Percentiles rank a stretch among this genome's conserved stretches.
phyloP scores from a whole-genome alignment of 2,329 filamentous ascomycete species.

The Diaporthe amygdali region DNA sequence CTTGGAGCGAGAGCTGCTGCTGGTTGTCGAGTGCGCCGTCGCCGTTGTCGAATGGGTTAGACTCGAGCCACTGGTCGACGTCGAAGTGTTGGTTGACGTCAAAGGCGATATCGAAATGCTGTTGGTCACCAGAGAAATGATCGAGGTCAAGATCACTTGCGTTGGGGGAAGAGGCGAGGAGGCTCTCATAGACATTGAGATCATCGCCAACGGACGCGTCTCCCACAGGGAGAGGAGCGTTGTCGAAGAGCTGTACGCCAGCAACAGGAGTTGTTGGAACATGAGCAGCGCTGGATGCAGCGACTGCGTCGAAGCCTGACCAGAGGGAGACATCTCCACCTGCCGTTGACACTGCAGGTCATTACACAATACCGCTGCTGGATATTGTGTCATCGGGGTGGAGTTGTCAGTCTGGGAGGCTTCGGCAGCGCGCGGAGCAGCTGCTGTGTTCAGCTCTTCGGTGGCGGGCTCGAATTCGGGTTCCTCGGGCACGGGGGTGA shows the following conservation, averaged over 20 bases:
- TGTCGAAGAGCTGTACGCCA: constrained; percentile 65
- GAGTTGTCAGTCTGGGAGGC: constrained; percentile 37
- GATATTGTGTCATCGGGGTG: constrained; percentile 99
- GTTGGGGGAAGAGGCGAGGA: constrained; percentile 76
- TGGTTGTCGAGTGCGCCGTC: constrained; percentile 56
- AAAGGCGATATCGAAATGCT: constrained; percentile 22
- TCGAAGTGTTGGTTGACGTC: constrained; percentile 58
- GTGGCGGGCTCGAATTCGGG: constrained; percentile 36
- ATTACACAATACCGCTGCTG: constrained; percentile 98
- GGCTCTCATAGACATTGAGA: constrained; percentile 78
- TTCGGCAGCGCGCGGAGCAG: constrained; percentile 31
- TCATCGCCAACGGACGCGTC: constrained; percentile 69
- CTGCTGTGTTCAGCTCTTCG: constrained; percentile 31
- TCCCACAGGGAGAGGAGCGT: constrained; percentile 72
- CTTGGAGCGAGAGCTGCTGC: constrained; percentile 51
- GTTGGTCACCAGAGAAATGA: constrained; percentile 68
- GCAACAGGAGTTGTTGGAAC: constrained; percentile 62
- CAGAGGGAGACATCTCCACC: constrained; percentile 63
- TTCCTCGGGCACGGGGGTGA: constrained; percentile 56
- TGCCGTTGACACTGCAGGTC: constrained; percentile 99
- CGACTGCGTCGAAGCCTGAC: constrained; percentile 49
- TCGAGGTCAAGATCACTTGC: constrained; percentile 69
- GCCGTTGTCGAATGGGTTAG: constrained; percentile 44
- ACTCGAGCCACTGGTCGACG: constrained; percentile 58
- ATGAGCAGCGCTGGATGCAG: constrained; percentile 46